Percentiles rank a stretch among this genome's conserved stretches.
These are phyloP conservation scores for Tetracladium setigerum DNA, from an alignment of 495 filamentous ascomycete genomes.

Conservation along the genomic window DNA sequence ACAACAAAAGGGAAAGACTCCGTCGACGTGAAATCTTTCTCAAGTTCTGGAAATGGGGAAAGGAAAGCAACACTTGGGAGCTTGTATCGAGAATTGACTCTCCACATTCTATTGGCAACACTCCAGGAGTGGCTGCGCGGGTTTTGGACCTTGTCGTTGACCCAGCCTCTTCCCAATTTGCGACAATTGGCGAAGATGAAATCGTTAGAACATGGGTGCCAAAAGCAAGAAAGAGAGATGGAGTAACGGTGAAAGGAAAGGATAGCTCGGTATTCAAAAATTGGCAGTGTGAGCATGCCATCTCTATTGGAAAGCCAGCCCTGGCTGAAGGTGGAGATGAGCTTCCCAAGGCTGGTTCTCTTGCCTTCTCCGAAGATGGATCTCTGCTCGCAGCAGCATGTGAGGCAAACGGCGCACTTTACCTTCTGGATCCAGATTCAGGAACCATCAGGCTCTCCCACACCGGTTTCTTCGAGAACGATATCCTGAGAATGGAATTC, in stretches of 20 bases:
- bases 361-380: conserved; percentile 80
- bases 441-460: conserved; percentile 47
- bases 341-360: conserved; percentile 32
- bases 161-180: conserved; percentile 60
- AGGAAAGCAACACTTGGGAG: conserved; percentile 55
- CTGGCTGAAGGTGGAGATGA: conserved; percentile 18
- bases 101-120: conserved; percentile 56
- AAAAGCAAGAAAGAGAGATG: conserved; percentile 53
- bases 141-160: conserved; percentile 66
- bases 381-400: conserved; percentile 66
- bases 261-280: conserved; percentile 47
- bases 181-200: conserved; percentile 75
- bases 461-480: conserved; percentile 44
- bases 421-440: conserved; percentile 52
- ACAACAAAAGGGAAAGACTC: conserved; percentile 35
- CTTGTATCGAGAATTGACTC: conserved; percentile 74
- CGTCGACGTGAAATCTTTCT: conserved; percentile 62
- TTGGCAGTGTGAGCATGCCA: conserved; percentile 62
- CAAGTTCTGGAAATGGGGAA: conserved; percentile 83
- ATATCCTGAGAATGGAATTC: conserved; percentile 48
- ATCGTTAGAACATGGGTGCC: conserved; percentile 72
- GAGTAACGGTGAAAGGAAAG: conserved; percentile 46
- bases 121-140: conserved; percentile 32
- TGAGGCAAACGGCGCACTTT: conserved; percentile 34
- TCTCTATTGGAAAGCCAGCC: conserved; percentile 43